Percentiles rank a stretch among this genome's conserved stretches.
These are phyloP conservation scores for Alternaria dauci DNA, from an alignment of 2,329 filamentous ascomycete genomes.

Conservation along the genomic window DNA sequence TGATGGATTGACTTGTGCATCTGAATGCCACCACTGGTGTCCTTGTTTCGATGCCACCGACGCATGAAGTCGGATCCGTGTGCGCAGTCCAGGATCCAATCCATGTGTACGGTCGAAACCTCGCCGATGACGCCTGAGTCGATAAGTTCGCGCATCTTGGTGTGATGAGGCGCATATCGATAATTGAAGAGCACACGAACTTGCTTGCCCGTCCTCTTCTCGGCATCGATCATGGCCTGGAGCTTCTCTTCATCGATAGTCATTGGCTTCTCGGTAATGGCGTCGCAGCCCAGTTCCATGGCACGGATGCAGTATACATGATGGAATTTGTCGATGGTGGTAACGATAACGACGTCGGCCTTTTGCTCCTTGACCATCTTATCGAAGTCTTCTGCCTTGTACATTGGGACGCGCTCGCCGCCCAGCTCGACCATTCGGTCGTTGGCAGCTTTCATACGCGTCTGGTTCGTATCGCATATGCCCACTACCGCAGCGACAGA, in stretches of 20 bases:
- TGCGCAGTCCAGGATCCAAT: slow-evolving; percentile 69
- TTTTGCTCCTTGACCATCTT: slow-evolving; percentile 64
- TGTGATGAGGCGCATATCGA: slow-evolving; percentile 70
- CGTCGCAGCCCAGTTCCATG: slow-evolving; percentile 66
- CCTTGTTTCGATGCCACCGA: slow-evolving; percentile 69
- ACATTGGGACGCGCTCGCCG: slow-evolving; percentile 62
- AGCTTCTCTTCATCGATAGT: slow-evolving; percentile 67
- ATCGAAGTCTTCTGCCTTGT: slow-evolving; percentile 64
- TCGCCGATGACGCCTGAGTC: slow-evolving; percentile 64
- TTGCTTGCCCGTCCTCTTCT: slow-evolving; percentile 59
- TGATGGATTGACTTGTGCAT: slow-evolving; percentile 72
- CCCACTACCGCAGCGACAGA: slow-evolving; percentile 62
- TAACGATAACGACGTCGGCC: slow-evolving; percentile 69
- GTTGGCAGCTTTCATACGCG: slow-evolving; percentile 66
- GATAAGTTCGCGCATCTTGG: slow-evolving; percentile 64
- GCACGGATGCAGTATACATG: slow-evolving; percentile 67
- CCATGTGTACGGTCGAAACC: slow-evolving; percentile 67
- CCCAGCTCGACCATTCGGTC: slow-evolving; percentile 58
- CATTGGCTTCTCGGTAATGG: slow-evolving; percentile 72
- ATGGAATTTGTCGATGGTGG: slow-evolving; percentile 69
- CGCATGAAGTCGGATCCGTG: slow-evolving; percentile 71
- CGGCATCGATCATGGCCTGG: slow-evolving; percentile 63
- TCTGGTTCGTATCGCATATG: slow-evolving; percentile 68
- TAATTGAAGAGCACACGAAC: slow-evolving; percentile 71
- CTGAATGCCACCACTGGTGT: slow-evolving; percentile 66